Evolutionary conservation across 257 asterid genomes (phyloP), one percentile per base, ranked within the genome.

Genomic region (Perilla frutescens): DNA sequence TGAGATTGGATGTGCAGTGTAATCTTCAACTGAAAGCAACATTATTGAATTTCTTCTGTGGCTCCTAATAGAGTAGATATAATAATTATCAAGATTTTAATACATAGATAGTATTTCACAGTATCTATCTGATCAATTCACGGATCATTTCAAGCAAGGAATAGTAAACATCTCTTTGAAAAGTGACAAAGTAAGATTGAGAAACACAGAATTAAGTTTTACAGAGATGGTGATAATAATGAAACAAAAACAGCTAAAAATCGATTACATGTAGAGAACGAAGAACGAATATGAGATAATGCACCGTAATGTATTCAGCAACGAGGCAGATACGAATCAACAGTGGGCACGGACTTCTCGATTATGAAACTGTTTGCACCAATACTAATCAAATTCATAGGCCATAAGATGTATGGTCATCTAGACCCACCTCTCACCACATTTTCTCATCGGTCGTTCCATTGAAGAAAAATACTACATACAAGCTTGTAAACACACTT

Each of bases 381-480:
- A 34, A 34, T 34, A 54, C 6, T 54, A 29, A 7, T 26, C 60
- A 54, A 54, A 54, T 34, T 39, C 47, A 3, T 20, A 6, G 3
- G 47, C 34, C 13, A 39, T n/a, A 39, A n/a, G n/a, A 39, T 61
- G 45, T 8, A 37, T 39, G 2, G 44, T 5, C 47, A 60, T 34
- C 47, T 61, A 7, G 60, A 54, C 60, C 32, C 2, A 4, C 54
- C 36, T 26, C 13, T 6, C 37, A 55, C 26, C 61, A 44, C 55
- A 48, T 3, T 36, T 34, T 7, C 7, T 68, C 41, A 43, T 62
- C 56, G 49, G 29, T 29, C 29, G 56, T 9, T 37, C 51, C 53
- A 57, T 66, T 34, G 47, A 72, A 74, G 62, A 47, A 74, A 44
- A 56, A 62, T 34, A 20, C 20, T 61, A 54, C 81, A 54, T 20